Evolutionary conservation across 2,329 filamentous ascomycete species (phyloP).

Genomic region (Neopestalotiopsis sp.): DNA sequence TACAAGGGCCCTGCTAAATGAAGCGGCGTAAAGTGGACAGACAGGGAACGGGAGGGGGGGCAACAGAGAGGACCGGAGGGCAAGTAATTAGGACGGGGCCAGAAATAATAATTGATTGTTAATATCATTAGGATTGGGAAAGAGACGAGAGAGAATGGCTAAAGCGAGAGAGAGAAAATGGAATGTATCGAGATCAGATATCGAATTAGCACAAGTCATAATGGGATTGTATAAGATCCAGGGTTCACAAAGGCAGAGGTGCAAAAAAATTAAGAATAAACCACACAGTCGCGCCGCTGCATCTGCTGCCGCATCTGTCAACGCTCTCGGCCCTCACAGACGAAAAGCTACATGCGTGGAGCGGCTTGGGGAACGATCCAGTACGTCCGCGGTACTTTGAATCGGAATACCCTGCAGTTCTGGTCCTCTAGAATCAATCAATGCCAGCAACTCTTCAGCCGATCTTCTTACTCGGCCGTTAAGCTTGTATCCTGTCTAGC

Average conservation of each 20-base stretch:
- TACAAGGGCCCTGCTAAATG: constrained; percentile 16
- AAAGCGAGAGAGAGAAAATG: background rate
- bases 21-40: constrained; percentile 20
- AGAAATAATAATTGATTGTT: constrained; percentile 2
- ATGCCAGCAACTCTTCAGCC: background rate
- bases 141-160: background rate
- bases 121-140: constrained; percentile 1
- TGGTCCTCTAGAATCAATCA: background rate
- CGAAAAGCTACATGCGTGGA: constrained; percentile 14
- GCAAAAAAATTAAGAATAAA: background rate
- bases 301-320: constrained; percentile 15
- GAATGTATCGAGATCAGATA: background rate
- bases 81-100: background rate
- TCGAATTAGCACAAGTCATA: background rate
- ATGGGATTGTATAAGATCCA: background rate
- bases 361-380: constrained; percentile 4
- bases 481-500: background rate
- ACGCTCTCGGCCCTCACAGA: constrained; percentile 14
- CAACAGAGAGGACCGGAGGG: constrained; percentile 8
- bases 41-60: constrained; percentile 7
- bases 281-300: constrained; percentile 6
- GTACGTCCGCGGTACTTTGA: constrained; percentile 17
- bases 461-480: background rate
- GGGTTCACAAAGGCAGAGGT: background rate
- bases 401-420: background rate